phyloP scores from a whole-genome alignment of 75 land plant species.

The Cryptomeria japonica region DNA sequence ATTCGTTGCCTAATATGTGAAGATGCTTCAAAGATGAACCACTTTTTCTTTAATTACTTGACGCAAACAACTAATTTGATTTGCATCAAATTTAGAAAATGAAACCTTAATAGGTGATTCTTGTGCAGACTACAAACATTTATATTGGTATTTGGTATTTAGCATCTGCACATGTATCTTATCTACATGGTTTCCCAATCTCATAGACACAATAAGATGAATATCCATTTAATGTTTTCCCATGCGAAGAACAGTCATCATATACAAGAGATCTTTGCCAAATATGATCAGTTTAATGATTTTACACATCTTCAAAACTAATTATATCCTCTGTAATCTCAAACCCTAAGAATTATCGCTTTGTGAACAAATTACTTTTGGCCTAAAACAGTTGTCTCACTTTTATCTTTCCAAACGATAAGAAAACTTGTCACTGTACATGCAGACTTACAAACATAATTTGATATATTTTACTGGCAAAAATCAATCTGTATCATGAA shows the following conservation, averaged over 20 bases:
- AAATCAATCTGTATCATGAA: background rate
- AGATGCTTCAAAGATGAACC: background rate
- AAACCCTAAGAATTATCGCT: background rate
- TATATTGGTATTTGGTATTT: background rate
- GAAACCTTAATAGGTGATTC: background rate
- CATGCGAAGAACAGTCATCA: background rate
- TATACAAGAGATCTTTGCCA: background rate
- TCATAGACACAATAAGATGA: background rate
- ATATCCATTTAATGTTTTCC: background rate
- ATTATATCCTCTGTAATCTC: background rate
- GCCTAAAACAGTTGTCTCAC: background rate
- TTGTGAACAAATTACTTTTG: background rate
- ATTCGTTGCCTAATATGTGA: background rate
- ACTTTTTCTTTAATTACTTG: background rate
- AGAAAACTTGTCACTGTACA: background rate
- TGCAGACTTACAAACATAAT: background rate
- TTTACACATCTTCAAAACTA: background rate
- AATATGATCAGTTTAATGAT: background rate
- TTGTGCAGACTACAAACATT: background rate
- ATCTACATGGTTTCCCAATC: background rate
- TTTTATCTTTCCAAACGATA: background rate
- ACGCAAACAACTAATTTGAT: background rate
- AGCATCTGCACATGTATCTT: background rate
- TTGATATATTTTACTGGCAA: background rate
- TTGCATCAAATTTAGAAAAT: background rate